These are phyloP conservation scores for Themeda triandra DNA, from an alignment of 176 grass and related monocot genomes.

Conservation along the genomic window DNA sequence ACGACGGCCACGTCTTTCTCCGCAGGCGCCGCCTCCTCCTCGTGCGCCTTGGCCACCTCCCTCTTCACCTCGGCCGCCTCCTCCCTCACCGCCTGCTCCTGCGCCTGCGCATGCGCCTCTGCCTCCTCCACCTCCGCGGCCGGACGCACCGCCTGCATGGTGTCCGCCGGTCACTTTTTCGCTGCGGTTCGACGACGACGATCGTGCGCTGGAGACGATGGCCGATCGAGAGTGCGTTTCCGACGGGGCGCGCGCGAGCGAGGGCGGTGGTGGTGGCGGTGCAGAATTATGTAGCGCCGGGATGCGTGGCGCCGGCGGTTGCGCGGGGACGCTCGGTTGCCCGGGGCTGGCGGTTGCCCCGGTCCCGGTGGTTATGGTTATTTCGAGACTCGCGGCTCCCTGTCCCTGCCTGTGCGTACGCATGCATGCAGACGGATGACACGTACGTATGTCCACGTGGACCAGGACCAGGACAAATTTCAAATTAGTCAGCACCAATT, in stretches of 20 bases:
- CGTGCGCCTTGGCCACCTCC: constrained; percentile 24
- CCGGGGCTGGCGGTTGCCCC: constrained; percentile 13
- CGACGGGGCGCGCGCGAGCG: not conserved
- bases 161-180: not conserved
- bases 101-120: not conserved
- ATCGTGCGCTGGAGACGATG: not conserved
- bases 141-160: constrained; percentile 37
- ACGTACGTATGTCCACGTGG: not conserved
- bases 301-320: constrained; percentile 4
- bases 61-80: constrained; percentile 24
- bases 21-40: constrained; percentile 9
- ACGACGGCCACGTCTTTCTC: constrained; percentile 34
- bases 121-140: constrained; percentile 5
- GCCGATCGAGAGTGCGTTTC: not conserved
- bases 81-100: constrained; percentile 25
- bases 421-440: not conserved
- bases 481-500: not conserved
- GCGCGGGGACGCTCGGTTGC: constrained; percentile 2
- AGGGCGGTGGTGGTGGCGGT: not conserved
- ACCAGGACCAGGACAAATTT: not conserved
- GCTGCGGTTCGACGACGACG: too few relatives aligned
- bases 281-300: constrained; percentile 24
- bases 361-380: too few relatives aligned
- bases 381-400: constrained; percentile 2
- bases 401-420: not conserved